These are phyloP conservation scores for Physaria fendleri DNA, from an alignment of 345 rosid genomes.

Conservation along the genomic window DNA sequence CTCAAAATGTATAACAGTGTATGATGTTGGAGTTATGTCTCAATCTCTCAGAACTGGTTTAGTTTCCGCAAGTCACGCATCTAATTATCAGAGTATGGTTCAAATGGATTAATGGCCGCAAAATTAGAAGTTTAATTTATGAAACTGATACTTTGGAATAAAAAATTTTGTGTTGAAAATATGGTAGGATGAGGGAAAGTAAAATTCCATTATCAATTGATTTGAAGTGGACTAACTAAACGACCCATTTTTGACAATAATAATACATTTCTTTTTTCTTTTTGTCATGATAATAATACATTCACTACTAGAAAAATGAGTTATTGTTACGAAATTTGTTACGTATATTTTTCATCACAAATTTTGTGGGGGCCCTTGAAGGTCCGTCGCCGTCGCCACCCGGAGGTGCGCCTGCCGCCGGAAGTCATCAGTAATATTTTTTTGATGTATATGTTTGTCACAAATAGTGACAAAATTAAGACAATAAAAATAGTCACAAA, in stretches of 20 bases:
- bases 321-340: too few species aligned
- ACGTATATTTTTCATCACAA: too few species aligned
- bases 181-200: slow-evolving; percentile 22
- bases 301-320: too few species aligned
- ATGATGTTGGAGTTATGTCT: background rate
- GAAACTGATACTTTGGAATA: background rate
- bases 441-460: too few species aligned
- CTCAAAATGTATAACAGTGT: background rate
- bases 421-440: too few species aligned
- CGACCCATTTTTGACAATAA: slow-evolving; percentile 27
- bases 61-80: slow-evolving; percentile 24
- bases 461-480: too few species aligned
- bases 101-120: slow-evolving; percentile 23
- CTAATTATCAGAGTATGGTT: slow-evolving; percentile 1
- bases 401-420: too few species aligned
- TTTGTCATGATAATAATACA: too few species aligned
- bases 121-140: slow-evolving; percentile 17
- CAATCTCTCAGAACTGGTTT: background rate
- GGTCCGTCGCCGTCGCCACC: too few species aligned
- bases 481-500: too few species aligned
- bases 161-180: slow-evolving; percentile 16
- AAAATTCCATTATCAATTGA: slow-evolving; percentile 34
- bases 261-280: too few species aligned
- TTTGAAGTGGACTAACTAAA: slow-evolving; percentile 27
- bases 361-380: too few species aligned